A percentile compares a stretch with the other conserved stretches of the same genome.
Evolutionary conservation across 306 rosid genomes (phyloP).

Genomic region (Astragalus membranaceus): DNA sequence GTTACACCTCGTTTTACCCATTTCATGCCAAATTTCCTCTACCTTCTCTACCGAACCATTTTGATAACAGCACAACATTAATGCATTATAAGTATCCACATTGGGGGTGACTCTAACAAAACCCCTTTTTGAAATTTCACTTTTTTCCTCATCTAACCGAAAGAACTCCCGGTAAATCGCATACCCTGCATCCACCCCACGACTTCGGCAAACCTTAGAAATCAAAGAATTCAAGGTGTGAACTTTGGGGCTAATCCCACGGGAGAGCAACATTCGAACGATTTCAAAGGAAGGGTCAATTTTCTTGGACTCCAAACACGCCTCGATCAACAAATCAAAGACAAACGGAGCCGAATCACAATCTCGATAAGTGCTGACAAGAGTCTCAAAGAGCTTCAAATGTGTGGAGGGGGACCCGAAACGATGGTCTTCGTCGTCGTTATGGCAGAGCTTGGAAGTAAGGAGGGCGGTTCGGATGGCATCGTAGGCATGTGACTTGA

Average conservation of each 20-base stretch:
- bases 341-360: slow-evolving; percentile 81
- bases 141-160: slow-evolving; percentile 27
- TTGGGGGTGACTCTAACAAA: slow-evolving; percentile 40
- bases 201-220: slow-evolving; percentile 32
- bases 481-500: slow-evolving; percentile 41
- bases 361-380: slow-evolving; percentile 46
- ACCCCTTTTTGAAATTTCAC: slow-evolving; percentile 25
- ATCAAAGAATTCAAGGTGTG: slow-evolving; percentile 62
- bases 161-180: slow-evolving; percentile 54
- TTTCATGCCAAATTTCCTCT: slow-evolving; percentile 58
- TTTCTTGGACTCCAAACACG: slow-evolving; percentile 56
- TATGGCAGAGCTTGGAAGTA: not conserved
- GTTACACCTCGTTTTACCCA: slow-evolving; percentile 26
- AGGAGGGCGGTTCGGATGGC: slow-evolving; percentile 43
- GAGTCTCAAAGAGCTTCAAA: slow-evolving; percentile 48
- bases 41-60: slow-evolving; percentile 41
- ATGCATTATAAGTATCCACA: slow-evolving; percentile 52
- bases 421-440: not conserved
- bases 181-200: slow-evolving; percentile 47
- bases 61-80: slow-evolving; percentile 62
- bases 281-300: slow-evolving; percentile 44
- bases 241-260: slow-evolving; percentile 51
- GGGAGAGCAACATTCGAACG: slow-evolving; percentile 52
- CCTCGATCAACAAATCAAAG: slow-evolving; percentile 56
- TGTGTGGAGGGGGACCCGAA: slow-evolving; percentile 22